These are phyloP conservation scores for Candida ponderosae DNA, from an alignment of 805 yeast species.

Conservation along the genomic window DNA sequence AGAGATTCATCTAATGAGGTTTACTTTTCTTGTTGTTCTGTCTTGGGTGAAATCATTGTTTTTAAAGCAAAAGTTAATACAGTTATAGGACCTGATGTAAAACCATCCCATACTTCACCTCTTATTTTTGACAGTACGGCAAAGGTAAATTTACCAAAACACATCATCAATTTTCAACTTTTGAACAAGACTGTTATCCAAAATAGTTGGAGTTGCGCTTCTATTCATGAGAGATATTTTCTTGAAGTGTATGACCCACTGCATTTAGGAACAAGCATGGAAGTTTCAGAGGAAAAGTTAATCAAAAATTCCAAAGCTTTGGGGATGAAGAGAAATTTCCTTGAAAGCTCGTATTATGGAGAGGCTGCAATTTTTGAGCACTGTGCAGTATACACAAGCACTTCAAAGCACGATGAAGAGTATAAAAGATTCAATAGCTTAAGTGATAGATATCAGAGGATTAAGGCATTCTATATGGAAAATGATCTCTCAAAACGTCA, in stretches of 20 bases:
- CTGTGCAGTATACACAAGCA: slow-evolving; percentile 8
- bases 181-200: slow-evolving; percentile 26
- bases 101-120: neutral
- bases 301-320: slow-evolving; percentile 33
- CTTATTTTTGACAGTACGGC: neutral
- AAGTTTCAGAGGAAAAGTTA: slow-evolving; percentile 26
- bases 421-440: slow-evolving; percentile 10
- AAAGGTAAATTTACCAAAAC: neutral
- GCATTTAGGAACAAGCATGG: slow-evolving; percentile 33
- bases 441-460: slow-evolving; percentile 17
- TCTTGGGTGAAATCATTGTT: slow-evolving; percentile 28
- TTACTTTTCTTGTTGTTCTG: slow-evolving; percentile 34
- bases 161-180: slow-evolving; percentile 18
- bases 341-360: slow-evolving; percentile 32
- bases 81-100: neutral
- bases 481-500: slow-evolving; percentile 22
- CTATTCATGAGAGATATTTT: slow-evolving; percentile 33
- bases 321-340: slow-evolving; percentile 30
- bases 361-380: slow-evolving; percentile 25
- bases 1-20: slow-evolving; percentile 13
- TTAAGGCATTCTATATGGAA: slow-evolving; percentile 11
- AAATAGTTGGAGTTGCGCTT: slow-evolving; percentile 47
- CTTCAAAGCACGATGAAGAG: neutral
- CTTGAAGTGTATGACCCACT: slow-evolving; percentile 38
- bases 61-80: slow-evolving; percentile 4